Base-by-base conservation (phyloP, 345 rosid species). In the Lepidium aucheri region DNA sequence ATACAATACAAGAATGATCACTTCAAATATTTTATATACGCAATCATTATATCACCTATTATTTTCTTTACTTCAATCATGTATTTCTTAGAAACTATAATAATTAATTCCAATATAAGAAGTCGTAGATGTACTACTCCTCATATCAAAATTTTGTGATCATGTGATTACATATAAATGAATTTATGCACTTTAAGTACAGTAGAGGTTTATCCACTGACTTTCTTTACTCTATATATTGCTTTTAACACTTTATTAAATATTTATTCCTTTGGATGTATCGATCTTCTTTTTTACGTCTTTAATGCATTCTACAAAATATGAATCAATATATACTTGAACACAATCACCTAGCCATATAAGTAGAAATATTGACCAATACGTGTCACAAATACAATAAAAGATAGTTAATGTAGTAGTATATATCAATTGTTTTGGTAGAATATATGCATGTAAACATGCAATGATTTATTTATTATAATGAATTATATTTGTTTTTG, bases 171-270 rank as follows among this genome's bases (percentile, higher is more conserved):
- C 36, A 45, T 61, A 45, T 6, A 53, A 44, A 63, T 33, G 6
- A 56, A 47, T 39, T 9, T 47, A 14, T 36, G 60, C 65, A 57
- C 67, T 57, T 72, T 72, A 71, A 72, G 76, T 65, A 65, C 17
- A 65, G 39, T 63, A 59, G 66, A 72, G 70, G 71, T 72, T 38
- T 32, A 14, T 46, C 58, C 26, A 62, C 8, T 17, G 18, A 63
- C 63, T 61, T 70, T 70, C 47, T 38, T 50, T 60, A 33, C 44
- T 30, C 3, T 50, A 8, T 18, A 11, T 3, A 13, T 26, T 16
- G 26, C 28, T 10, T 16, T 1, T 9, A 49, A n/a, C 14, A 68
- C 56, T 38, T 58, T 38, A 49, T 59, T 59, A 9, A 18, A 49
- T 59, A 14, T 46, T n/a, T 57, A 30, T 41, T 59, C 7, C 38